Evolutionary conservation across 169 alveolate species (phyloP).

Genomic region (Eimeria necatrix): DNA sequence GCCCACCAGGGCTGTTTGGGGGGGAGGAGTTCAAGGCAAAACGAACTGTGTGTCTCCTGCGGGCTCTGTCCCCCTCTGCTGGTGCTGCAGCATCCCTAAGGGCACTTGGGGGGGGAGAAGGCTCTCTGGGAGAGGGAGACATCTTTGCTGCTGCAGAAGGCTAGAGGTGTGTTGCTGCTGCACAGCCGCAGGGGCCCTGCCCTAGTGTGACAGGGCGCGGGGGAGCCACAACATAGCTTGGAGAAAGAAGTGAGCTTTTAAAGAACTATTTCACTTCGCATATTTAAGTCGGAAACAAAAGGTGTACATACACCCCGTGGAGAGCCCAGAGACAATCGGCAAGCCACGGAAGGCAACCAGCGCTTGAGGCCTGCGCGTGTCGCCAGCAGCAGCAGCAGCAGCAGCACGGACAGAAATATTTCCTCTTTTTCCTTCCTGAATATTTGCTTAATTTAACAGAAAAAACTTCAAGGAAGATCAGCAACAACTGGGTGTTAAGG

Average conservation of each 20-base stretch:
- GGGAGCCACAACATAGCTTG: background rate
- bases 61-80: background rate
- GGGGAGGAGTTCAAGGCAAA: background rate
- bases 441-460: background rate
- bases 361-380: background rate
- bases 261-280: background rate
- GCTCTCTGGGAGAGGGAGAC: background rate
- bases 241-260: background rate
- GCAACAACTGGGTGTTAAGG: background rate
- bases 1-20: background rate
- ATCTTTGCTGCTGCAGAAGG: background rate
- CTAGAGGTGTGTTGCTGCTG: too few species aligned
- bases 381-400: constrained; percentile 1
- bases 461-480: background rate
- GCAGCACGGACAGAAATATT: background rate
- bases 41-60: background rate
- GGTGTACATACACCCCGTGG: background rate
- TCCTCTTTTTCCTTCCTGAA: too few species aligned
- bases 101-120: constrained; percentile 14
- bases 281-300: background rate
- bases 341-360: background rate
- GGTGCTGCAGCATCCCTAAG: background rate
- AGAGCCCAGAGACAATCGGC: background rate
- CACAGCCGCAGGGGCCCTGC: background rate
- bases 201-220: background rate